Evolutionary conservation across 2,329 filamentous ascomycete genomes (phyloP).

Genomic region (Fusarium sp.): DNA sequence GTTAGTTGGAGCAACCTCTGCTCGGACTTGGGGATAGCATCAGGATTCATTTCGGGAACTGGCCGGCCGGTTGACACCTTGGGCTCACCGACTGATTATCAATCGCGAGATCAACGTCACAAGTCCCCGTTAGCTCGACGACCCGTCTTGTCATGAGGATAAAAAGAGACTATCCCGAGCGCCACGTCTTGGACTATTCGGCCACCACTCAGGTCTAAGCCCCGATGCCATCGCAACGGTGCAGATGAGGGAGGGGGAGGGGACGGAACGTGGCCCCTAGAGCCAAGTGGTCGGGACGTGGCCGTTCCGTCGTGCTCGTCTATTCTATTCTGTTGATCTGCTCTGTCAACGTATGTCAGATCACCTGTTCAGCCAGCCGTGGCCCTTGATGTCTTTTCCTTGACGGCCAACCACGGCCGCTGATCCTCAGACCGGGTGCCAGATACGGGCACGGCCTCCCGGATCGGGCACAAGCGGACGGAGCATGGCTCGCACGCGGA

Average conservation of each 20-base stretch:
- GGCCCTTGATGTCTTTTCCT: too few relatives aligned
- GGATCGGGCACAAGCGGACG: constrained; percentile 7
- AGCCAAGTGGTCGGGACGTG: background rate
- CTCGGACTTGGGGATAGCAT: too few relatives aligned
- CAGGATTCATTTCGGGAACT: too few relatives aligned
- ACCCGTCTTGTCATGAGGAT: constrained; percentile 4
- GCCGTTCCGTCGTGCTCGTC: background rate
- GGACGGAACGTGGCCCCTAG: background rate
- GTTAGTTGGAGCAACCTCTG: too few relatives aligned
- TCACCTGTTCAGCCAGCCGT: background rate
- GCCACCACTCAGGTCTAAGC: background rate
- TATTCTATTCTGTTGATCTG: background rate
- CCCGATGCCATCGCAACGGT: constrained; percentile 5
- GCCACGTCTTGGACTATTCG: background rate
- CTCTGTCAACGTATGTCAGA: background rate
- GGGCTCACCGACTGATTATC: too few relatives aligned
- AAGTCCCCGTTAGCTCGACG: background rate
- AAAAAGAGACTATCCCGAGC: background rate
- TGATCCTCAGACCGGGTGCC: too few relatives aligned
- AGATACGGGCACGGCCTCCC: background rate
- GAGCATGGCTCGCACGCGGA: constrained; percentile 5
- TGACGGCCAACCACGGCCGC: too few relatives aligned
- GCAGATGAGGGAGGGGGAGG: background rate
- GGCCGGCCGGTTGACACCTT: too few relatives aligned
- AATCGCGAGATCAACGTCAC: background rate